Conservation (phyloP, 768 basidiomycete genomes). For the Suillus hirtellus region DNA sequence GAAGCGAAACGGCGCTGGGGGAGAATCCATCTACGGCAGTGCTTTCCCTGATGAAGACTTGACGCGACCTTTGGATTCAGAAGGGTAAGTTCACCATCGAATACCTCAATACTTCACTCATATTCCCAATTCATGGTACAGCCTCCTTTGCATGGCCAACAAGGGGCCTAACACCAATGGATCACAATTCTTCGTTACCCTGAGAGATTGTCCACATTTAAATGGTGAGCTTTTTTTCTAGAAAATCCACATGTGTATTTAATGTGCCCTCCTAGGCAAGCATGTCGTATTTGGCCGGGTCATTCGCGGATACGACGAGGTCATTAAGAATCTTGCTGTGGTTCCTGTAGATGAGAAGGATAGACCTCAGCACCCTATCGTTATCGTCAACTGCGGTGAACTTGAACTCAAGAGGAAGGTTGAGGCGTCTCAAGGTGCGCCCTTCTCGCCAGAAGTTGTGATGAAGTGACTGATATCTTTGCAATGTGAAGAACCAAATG, state of each 20-base stretch:
- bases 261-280: conserved; percentile 43
- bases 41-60: conserved; percentile 81
- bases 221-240: conserved; percentile 48
- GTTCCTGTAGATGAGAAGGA: conserved; percentile 76
- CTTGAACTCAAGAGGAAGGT: conserved; percentile 59
- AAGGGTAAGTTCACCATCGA: conserved; percentile 45
- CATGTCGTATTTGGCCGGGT: conserved; percentile 59
- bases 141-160: conserved; percentile 89
- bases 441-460: background rate
- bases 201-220: conserved; percentile 72
- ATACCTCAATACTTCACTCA: conserved; percentile 3
- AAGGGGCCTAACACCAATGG: conserved; percentile 82
- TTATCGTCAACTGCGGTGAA: conserved; percentile 80
- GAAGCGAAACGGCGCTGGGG: conserved; percentile 75
- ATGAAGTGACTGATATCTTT: background rate
- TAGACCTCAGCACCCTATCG: conserved; percentile 64
- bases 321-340: conserved; percentile 58
- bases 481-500: conserved; percentile 11
- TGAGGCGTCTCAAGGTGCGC: conserved; percentile 20
- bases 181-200: conserved; percentile 85
- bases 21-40: conserved; percentile 79
- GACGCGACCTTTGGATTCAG: conserved; percentile 57
- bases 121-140: conserved; percentile 24
- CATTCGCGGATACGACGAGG: conserved; percentile 59
- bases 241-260: conserved; percentile 3